phyloP scores from a whole-genome alignment of 768 basidiomycete genomes.

The Lactifluus piperatus region DNA sequence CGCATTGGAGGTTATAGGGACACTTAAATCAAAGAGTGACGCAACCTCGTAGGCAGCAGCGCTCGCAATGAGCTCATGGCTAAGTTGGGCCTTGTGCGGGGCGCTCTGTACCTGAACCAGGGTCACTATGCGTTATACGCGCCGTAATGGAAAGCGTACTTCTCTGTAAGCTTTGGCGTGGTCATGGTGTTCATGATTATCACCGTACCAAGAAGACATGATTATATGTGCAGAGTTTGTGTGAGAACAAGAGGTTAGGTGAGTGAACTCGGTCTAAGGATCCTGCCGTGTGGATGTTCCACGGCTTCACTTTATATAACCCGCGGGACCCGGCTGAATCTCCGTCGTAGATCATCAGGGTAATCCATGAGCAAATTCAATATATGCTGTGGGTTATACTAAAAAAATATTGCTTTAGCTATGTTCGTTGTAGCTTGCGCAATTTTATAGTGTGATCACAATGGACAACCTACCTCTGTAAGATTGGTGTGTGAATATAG shows the following conservation, averaged over 20 bases:
- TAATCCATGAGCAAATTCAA: neutral
- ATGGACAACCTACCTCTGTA: too few relatives aligned
- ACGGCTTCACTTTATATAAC: conserved; percentile 8
- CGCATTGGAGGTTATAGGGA: conserved; percentile 20
- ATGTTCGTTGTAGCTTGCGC: too few relatives aligned
- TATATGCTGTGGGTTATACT: neutral
- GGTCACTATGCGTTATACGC: neutral
- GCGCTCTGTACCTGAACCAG: neutral
- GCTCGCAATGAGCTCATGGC: conserved; percentile 59
- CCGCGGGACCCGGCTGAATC: neutral
- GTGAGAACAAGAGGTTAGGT: neutral
- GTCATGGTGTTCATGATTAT: neutral
- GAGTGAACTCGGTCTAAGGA: neutral
- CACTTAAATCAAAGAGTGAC: neutral
- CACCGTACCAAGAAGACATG: conserved; percentile 5
- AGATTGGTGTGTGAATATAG: too few relatives aligned
- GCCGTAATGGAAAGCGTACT: neutral
- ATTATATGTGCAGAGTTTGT: neutral
- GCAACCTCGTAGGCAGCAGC: conserved; percentile 56
- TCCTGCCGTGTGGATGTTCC: neutral
- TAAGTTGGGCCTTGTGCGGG: conserved; percentile 45
- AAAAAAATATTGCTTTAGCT: too few relatives aligned
- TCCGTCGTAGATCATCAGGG: neutral
- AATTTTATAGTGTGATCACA: too few relatives aligned
- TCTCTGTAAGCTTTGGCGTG: neutral